Base-by-base conservation (phyloP, 192 early-diverging fungal genomes). In the Mortierella claussenii region DNA sequence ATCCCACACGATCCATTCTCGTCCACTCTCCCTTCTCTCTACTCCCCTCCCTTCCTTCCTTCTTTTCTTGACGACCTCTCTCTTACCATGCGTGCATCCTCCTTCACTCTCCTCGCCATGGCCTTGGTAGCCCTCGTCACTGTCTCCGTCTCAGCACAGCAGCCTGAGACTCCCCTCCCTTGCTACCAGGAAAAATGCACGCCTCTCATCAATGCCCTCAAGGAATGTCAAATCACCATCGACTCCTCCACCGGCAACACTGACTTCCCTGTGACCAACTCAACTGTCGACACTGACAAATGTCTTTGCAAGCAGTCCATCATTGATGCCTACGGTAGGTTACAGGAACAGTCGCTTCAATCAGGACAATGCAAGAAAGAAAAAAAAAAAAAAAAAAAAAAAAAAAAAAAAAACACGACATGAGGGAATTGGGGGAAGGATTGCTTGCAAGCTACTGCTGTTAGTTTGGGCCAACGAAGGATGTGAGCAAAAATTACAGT, bases 231-330 rank as follows among this genome's bases (percentile, higher is more conserved):
- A 23, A 56, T 76, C 53, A 76, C 56, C 33, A 51, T 76, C 46
- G 59, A 67, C 36, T 4, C 61, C 20, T 1, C 50, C n/a, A 66
- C 64, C 18, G 73, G 73, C 65, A 57, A 76, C 59, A 76, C 67
- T 49, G 67, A 66, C 65, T 76, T 76, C 53, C 63, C 73, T 45
- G 51, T 60, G 37, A 44, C 59, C 32, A 23, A 55, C 52, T 50
- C 66, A 37, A 44, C 64, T 51, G 33, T 34, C 28, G 46, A 58
- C 23, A 76, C 73, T 10, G 73, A 76, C 73, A 76, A 76, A 44
- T 76, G 73, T 36, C 58, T 76, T 52, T 76, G 73, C 73, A 76
- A 60, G 57, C 73, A 76, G 59, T 11, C 64, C 27, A 51, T 76
- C 18, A 59, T 76, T 45, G 31, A 76, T 42, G 59, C 64, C 21